Evolutionary conservation across 805 yeast genomes (phyloP).

Genomic region (Yarrowia keelungensis): DNA sequence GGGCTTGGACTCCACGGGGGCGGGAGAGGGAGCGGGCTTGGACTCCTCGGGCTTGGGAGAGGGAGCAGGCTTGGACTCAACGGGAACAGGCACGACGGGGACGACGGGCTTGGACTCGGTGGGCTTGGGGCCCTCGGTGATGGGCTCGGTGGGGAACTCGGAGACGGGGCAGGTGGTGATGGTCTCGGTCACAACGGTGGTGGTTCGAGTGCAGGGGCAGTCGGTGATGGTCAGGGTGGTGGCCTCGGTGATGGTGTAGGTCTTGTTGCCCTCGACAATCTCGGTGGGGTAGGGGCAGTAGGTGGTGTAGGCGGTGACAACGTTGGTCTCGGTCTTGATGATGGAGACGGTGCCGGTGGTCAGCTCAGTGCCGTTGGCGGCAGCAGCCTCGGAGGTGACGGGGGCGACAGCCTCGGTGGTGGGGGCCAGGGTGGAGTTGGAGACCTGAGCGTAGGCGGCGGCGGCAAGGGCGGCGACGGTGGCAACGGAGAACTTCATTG

Average conservation of each 20-base stretch:
- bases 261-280: slow-evolving; percentile 66
- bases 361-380: slow-evolving; percentile 54
- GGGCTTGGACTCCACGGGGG: slow-evolving; percentile 41
- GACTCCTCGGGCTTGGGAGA: slow-evolving; percentile 15
- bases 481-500: slow-evolving; percentile 43
- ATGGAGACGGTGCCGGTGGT: slow-evolving; percentile 54
- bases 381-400: slow-evolving; percentile 50
- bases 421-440: slow-evolving; percentile 33
- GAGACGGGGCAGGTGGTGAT: slow-evolving; percentile 48
- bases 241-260: slow-evolving; percentile 77
- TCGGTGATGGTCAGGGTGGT: slow-evolving; percentile 86
- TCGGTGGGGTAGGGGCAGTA: slow-evolving; percentile 83
- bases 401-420: slow-evolving; percentile 25
- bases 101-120: slow-evolving; percentile 41
- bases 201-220: slow-evolving; percentile 79
- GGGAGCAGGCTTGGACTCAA: slow-evolving; percentile 39
- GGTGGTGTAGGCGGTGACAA: slow-evolving; percentile 77
- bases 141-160: slow-evolving; percentile 40
- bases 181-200: slow-evolving; percentile 47
- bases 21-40: slow-evolving; percentile 29
- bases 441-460: slow-evolving; percentile 42
- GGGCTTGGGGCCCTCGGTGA: slow-evolving; percentile 40
- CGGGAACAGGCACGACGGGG: slow-evolving; percentile 40
- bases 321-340: slow-evolving; percentile 49
- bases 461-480: slow-evolving; percentile 43